phyloP scores from a whole-genome alignment of 345 rosid genomes.

The Populus pruinosa region DNA sequence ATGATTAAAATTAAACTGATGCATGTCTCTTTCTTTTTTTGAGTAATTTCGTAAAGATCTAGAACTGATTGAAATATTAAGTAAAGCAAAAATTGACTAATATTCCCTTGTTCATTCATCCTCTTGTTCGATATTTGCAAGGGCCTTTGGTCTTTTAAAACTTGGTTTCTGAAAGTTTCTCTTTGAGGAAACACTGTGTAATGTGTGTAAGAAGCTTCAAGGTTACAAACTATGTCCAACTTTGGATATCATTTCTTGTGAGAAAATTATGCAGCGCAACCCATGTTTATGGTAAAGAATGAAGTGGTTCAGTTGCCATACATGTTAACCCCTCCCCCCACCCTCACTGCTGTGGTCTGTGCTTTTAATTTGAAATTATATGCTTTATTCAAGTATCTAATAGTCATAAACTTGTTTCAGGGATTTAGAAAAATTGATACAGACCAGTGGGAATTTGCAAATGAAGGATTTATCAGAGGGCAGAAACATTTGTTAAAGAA shows the following conservation, averaged over 20 bases:
- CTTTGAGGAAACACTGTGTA: not conserved
- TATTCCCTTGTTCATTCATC: not conserved
- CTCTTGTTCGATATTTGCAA: not conserved
- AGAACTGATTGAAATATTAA: not conserved
- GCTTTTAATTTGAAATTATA: not conserved
- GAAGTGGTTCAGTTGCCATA: not conserved
- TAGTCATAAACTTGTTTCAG: conserved; percentile 39
- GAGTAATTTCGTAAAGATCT: not conserved
- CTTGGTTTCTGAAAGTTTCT: not conserved
- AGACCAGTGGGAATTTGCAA: conserved; percentile 87
- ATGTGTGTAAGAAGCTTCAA: not conserved
- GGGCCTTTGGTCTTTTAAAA: not conserved
- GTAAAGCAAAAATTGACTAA: not conserved
- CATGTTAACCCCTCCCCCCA: not conserved
- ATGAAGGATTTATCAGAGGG: conserved; percentile 71
- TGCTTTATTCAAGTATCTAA: not conserved
- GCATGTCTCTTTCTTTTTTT: not conserved
- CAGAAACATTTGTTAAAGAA: conserved; percentile 68
- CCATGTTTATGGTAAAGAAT: not conserved
- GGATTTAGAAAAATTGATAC: conserved; percentile 86
- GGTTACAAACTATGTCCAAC: not conserved
- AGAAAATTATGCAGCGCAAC: not conserved
- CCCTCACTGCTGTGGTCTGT: not conserved
- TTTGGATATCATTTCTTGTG: not conserved
- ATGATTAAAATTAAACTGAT: not conserved